Base-by-base conservation (phyloP, 2,329 filamentous ascomycete species). In the Fusarium brevicatenulatum region DNA sequence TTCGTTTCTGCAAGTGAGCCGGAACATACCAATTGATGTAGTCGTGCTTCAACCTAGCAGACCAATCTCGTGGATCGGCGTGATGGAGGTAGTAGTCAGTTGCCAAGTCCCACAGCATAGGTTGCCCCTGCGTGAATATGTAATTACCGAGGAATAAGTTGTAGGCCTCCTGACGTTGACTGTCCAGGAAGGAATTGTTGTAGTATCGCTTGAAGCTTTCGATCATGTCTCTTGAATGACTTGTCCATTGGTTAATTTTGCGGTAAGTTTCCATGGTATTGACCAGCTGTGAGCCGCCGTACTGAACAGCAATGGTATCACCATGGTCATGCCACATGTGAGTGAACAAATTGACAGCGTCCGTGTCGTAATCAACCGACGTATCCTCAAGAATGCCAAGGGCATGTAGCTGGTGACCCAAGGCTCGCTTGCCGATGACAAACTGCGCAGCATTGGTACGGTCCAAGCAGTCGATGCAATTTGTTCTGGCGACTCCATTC, bases 191-290 rank as follows among this genome's bases (percentile, higher is more conserved):
- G 0, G 95, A 97, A 79, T 99, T 99, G 83, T 98, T 97, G 82
- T 99, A 99, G 81, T 98, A 99, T 34, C 96, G 90, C 82, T 98
- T 99, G 86, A 99, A 98, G 81, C 94, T 97, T 83, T 99, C 96
- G 28, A 99, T 95, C 95, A 99, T 98, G 81, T 99, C 96, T 74
- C 96, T 90, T 5, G 95, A 98, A 81, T 97, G 95, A 77, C 94
- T 97, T 30, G 95, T 97, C 96, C 96, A 99, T 81, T 98, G 95
- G 75, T 98, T 98, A 81, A 98, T 97, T 83, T 98, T 98, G 64
- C 96, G 93, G 81, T 99, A 99, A 9, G 96, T 99, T 74, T 97
- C 95, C 95, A 99, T 98, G 0, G 96, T 99, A 80, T 99, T 99
- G 77, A 99, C 96, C 2, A 99, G 88, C 81, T 99, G 96, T 5